These are phyloP conservation scores for Lachnellula occidentalis DNA, from an alignment of 2,329 filamentous ascomycete species.

Conservation along the genomic window DNA sequence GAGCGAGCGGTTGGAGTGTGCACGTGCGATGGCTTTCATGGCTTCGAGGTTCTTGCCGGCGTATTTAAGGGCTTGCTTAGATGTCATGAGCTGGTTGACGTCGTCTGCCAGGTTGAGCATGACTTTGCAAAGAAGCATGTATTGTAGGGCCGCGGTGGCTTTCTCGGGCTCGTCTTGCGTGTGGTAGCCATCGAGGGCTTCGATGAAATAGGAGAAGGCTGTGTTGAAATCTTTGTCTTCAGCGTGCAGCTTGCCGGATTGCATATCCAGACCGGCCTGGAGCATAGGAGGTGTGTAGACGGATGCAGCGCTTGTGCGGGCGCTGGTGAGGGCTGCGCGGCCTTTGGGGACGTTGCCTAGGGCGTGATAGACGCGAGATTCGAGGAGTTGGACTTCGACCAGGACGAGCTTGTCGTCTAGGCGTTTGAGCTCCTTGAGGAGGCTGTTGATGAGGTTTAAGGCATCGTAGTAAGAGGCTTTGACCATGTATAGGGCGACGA, in stretches of 20 bases:
- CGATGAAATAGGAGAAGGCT: constrained; percentile 97
- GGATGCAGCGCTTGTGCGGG: constrained; percentile 89
- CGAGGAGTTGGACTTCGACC: constrained; percentile 94
- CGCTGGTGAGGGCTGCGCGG: constrained; percentile 87
- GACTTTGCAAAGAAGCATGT: constrained; percentile 99
- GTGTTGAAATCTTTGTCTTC: constrained; percentile 99
- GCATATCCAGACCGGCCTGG: constrained; percentile 97
- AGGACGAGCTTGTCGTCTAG: constrained; percentile 97
- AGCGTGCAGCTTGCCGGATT: constrained; percentile 96
- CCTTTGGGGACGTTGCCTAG: constrained; percentile 95
- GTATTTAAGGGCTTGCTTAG: constrained; percentile 95
- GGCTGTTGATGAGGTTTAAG: constrained; percentile 90
- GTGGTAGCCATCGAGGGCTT: constrained; percentile 95
- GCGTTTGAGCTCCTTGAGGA: constrained; percentile 94
- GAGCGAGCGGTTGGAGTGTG: constrained; percentile 89
- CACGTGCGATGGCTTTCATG: constrained; percentile 97
- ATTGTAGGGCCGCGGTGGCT: constrained; percentile 96
- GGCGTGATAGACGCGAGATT: constrained; percentile 95
- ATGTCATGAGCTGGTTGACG: constrained; percentile 88
- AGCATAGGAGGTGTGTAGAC: constrained; percentile 95
- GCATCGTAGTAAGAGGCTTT: constrained; percentile 98
- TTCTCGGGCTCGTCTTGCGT: constrained; percentile 80
- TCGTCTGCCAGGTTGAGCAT: constrained; percentile 98
- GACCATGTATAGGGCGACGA: constrained; percentile 91
- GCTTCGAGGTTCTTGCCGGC: constrained; percentile 93